Evolutionary conservation across 2,329 filamentous ascomycete species (phyloP).

Genomic region (Beauveria scarabaeidicola): DNA sequence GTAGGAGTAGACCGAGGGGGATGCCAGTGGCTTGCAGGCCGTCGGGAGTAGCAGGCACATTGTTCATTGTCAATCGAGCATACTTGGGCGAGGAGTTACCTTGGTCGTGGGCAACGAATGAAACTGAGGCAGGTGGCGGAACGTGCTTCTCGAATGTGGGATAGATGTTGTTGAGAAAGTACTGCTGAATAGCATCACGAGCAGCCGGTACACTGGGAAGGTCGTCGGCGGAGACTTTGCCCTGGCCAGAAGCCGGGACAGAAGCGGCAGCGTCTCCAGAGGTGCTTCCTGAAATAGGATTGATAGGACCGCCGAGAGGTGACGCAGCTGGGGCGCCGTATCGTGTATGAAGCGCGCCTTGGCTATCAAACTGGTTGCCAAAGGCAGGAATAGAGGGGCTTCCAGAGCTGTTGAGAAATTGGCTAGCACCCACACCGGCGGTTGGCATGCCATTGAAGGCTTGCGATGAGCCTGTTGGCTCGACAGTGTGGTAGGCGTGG

Average conservation of each 20-base stretch:
- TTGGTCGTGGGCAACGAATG: slow-evolving; percentile 91
- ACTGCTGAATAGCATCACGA: slow-evolving; percentile 71
- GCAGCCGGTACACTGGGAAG: slow-evolving; percentile 84
- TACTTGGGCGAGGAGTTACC: slow-evolving; percentile 95
- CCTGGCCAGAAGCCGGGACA: slow-evolving; percentile 24
- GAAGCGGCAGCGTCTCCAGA: slow-evolving; percentile 23
- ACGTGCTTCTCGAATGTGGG: slow-evolving; percentile 93
- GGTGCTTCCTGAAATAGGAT: slow-evolving; percentile 17
- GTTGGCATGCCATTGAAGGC: slow-evolving; percentile 61
- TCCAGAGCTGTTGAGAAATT: slow-evolving; percentile 30
- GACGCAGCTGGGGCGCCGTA: neutral
- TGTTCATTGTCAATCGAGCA: slow-evolving; percentile 84
- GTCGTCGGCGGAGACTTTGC: slow-evolving; percentile 77
- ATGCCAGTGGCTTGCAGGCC: slow-evolving; percentile 71
- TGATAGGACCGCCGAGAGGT: slow-evolving; percentile 13
- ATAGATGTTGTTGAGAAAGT: slow-evolving; percentile 82
- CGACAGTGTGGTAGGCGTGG: slow-evolving; percentile 84
- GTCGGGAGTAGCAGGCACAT: slow-evolving; percentile 76
- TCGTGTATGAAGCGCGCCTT: slow-evolving; percentile 5
- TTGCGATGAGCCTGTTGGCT: slow-evolving; percentile 60
- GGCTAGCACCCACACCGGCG: slow-evolving; percentile 38
- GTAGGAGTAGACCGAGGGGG: slow-evolving; percentile 78
- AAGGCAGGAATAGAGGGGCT: slow-evolving; percentile 21
- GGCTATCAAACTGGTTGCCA: slow-evolving; percentile 37
- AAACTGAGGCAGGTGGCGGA: slow-evolving; percentile 77